phyloP scores from a whole-genome alignment of 352 stramenopile species.

The Pythium dissotocum region DNA sequence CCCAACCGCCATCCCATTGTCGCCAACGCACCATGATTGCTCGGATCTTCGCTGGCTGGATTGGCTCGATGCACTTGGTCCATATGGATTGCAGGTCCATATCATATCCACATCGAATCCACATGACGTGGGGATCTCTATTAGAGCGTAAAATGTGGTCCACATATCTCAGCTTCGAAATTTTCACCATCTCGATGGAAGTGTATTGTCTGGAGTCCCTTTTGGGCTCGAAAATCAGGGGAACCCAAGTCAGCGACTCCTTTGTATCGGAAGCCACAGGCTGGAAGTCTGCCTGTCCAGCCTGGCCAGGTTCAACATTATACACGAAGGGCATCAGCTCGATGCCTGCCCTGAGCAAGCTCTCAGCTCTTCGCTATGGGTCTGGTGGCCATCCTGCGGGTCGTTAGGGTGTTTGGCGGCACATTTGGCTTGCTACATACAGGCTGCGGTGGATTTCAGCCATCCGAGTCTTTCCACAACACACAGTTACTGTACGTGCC shows the following conservation, averaged over 20 bases:
- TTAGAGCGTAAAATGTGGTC: background rate
- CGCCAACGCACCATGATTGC: slow-evolving; percentile 1
- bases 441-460: background rate
- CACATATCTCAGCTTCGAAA: slow-evolving; percentile 1
- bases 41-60: background rate
- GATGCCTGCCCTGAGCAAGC: no score
- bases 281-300: no score
- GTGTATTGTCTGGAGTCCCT: background rate
- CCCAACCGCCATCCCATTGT: background rate
- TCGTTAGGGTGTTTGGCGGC: no score
- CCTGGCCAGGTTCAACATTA: no score
- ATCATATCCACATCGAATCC: background rate
- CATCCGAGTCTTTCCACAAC: background rate
- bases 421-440: no score
- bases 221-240: background rate
- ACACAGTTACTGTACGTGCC: no score
- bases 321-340: no score
- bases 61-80: background rate
- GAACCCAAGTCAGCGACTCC: no score
- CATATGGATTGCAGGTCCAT: background rate
- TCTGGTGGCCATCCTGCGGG: no score
- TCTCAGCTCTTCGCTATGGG: no score
- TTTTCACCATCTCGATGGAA: background rate
- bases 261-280: no score
- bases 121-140: background rate